phyloP scores from a whole-genome alignment of 2,329 filamentous ascomycete genomes.

The Epichloe coenophiala region DNA sequence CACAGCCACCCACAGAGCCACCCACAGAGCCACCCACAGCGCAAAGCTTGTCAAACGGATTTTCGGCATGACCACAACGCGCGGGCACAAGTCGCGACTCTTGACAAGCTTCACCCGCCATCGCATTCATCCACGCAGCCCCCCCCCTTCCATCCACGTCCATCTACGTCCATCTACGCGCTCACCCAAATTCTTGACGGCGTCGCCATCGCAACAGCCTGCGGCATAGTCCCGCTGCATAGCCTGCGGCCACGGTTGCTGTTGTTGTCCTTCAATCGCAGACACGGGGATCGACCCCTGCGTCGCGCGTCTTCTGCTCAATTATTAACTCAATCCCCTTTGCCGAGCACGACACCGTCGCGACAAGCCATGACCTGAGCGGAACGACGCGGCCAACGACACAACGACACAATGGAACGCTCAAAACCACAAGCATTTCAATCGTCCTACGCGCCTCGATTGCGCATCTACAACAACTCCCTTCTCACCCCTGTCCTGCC shows the following conservation, averaged over 20 bases:
- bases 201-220: background rate
- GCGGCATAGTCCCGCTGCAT: too few relatives aligned
- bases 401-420: conserved; percentile 32
- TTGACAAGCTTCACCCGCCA: background rate
- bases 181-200: background rate
- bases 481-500: conserved; percentile 76
- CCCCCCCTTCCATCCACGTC: background rate
- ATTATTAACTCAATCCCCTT: background rate
- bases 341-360: background rate
- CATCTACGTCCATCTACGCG: background rate
- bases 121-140: background rate
- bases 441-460: conserved; percentile 79
- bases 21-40: background rate
- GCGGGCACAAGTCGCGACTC: background rate
- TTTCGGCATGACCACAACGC: background rate
- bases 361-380: conserved; percentile 19
- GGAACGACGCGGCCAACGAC: conserved; percentile 6
- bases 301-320: background rate
- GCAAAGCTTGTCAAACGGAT: background rate
- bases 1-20: background rate
- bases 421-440: conserved; percentile 69
- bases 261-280: background rate
- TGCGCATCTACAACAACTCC: conserved; percentile 87
- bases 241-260: background rate
- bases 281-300: background rate